Percentiles rank a stretch among this genome's conserved stretches.
Evolutionary conservation across 192 early-diverging fungal species (phyloP).

Genomic region (Backusella morwellensis): DNA sequence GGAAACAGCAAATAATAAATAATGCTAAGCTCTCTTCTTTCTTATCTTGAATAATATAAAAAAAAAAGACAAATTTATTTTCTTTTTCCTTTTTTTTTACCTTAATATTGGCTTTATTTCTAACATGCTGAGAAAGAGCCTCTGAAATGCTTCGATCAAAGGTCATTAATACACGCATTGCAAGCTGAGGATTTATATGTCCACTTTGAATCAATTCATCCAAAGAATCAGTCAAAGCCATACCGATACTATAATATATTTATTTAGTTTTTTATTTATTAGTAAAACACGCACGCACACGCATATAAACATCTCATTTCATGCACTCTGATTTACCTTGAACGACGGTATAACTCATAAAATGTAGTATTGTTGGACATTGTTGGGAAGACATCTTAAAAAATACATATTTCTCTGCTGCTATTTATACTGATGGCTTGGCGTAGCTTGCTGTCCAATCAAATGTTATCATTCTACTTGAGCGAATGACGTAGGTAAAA

Average conservation of each 20-base stretch:
- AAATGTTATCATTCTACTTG: neutral
- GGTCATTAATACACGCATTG: conserved; percentile 85
- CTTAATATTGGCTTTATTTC: conserved; percentile 82
- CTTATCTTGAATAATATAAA: neutral
- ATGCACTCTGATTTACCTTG: conserved; percentile 41
- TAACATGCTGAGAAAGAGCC: conserved; percentile 77
- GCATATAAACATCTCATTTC: neutral
- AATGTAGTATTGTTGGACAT: conserved; percentile 18
- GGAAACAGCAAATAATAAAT: neutral
- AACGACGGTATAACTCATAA: conserved; percentile 73
- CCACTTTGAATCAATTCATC: conserved; percentile 92
- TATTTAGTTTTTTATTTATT: neutral
- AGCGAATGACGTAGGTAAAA: neutral
- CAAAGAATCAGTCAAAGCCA: conserved; percentile 91
- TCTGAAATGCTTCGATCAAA: conserved; percentile 90
- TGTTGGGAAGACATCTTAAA: conserved; percentile 9
- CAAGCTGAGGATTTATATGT: conserved; percentile 89
- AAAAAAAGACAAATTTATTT: neutral
- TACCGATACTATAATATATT: conserved; percentile 64
- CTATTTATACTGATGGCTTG: conserved; percentile 21
- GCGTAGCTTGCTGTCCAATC: conserved; percentile 12
- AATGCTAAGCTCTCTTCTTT: neutral
- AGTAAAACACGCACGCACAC: neutral
- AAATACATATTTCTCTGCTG: neutral
- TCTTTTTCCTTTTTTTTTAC: conserved; percentile 37